Percentiles rank a stretch among this genome's conserved stretches.
Conservation (phyloP, 805 yeast genomes). For the Pichia californica region DNA sequence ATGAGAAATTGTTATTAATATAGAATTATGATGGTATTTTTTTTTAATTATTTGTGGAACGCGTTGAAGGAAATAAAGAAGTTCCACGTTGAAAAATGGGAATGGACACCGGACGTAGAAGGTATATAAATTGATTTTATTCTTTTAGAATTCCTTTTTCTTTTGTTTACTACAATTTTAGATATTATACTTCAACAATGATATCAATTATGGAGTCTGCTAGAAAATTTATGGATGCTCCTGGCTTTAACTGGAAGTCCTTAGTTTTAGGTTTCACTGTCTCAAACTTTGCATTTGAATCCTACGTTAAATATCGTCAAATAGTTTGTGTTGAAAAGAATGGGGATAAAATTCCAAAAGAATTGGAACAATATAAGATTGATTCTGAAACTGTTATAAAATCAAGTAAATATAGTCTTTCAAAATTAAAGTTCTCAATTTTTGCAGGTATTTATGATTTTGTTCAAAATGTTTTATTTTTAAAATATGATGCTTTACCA, state of each 20-base stretch:
- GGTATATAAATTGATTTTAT: no score
- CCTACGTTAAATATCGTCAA: constrained; percentile 71
- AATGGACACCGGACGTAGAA: no score
- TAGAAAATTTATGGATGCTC: constrained; percentile 52
- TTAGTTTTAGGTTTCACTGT: constrained; percentile 68
- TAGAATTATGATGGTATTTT: no score
- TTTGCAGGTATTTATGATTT: constrained; percentile 46
- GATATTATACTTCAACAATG: constrained; percentile 15
- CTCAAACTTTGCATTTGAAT: constrained; percentile 69
- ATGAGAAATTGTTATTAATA: no score
- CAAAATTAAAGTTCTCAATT: constrained; percentile 68
- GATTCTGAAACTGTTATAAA: constrained; percentile 68
- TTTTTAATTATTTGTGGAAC: no score
- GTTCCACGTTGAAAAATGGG: no score
- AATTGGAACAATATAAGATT: constrained; percentile 48
- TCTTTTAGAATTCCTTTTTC: no score
- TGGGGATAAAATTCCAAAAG: constrained; percentile 49
- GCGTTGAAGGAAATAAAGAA: no score
- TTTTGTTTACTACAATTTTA: no score
- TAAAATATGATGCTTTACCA: constrained; percentile 61
- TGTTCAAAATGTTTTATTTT: constrained; percentile 48
- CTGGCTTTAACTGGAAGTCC: constrained; percentile 74
- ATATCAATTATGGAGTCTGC: constrained; percentile 30
- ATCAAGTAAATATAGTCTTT: constrained; percentile 70
- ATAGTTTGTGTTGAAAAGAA: constrained; percentile 50